Conservation (phyloP, 305 asterid genomes). For the Ajuga reptans region DNA sequence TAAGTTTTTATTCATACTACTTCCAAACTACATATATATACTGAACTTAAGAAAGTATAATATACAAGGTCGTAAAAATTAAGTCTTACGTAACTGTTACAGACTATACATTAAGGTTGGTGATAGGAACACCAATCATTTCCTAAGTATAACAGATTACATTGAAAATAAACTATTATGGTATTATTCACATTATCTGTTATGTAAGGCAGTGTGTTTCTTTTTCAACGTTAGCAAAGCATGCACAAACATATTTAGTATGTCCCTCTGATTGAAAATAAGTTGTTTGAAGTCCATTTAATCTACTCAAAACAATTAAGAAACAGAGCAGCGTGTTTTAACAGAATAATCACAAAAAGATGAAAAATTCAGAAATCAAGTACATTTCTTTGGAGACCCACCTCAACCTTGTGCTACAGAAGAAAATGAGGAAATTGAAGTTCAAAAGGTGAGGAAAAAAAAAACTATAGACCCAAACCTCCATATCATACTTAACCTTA, state of each 20-base stretch:
- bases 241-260: not conserved
- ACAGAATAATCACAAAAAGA: not conserved
- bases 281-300: not conserved
- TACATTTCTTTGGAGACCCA: too few relatives aligned
- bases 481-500: not conserved
- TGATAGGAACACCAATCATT: not conserved
- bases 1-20: not conserved
- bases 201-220: not conserved
- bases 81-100: too few relatives aligned
- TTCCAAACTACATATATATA: too few relatives aligned
- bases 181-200: not conserved
- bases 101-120: too few relatives aligned
- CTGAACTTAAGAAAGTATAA: too few relatives aligned
- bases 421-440: not conserved
- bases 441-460: not conserved
- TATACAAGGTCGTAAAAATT: too few relatives aligned
- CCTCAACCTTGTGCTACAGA: not conserved
- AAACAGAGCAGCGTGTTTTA: not conserved
- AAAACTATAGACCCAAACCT: not conserved
- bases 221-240: not conserved
- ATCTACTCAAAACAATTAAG: not conserved
- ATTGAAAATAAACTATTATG: too few relatives aligned
- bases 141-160: too few relatives aligned
- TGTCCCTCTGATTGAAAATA: not conserved
- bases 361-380: not conserved